Evolutionary conservation across 2,329 filamentous ascomycete species (phyloP), one percentile per base, ranked within the genome.

Genomic region (Aspergillus japonicus): DNA sequence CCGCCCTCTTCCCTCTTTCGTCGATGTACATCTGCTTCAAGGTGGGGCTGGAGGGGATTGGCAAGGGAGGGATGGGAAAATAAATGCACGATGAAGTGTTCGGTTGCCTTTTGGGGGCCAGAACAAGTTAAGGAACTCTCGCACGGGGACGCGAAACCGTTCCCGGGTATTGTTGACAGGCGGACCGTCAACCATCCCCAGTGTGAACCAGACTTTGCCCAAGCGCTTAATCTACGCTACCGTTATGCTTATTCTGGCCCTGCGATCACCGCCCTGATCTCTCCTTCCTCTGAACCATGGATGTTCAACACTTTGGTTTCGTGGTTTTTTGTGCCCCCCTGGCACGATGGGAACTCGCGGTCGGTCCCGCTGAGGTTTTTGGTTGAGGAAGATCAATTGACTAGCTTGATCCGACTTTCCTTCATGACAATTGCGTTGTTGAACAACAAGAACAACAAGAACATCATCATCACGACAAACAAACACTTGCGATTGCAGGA

Each of bases 191-290:
- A 58, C 35, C 50, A 63, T 68, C 39, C 63, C 66, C 64, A 66
- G 64, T 49, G 39, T 58, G 66, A 65, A 68, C 66, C 66, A 65
- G 53, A 68, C 59, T 64, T 66, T 66, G 44, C 47, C 44, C 47
- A 35, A 44, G 57, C 65, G 64, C 63, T 64, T 66, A 63, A 59
- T 58, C 61, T 62, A 62, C 65, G 64, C 64, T 67, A 64, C 61
- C 52, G 60, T 68, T 69, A 69, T 67, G 64, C 64, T 69, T 69
- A 68, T 69, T 64, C 62, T 48, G 50, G 52, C 29, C 59, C 60
- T 66, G 58, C 54, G 55, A 26, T 19, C 24, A 19, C 23, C 47
- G 35, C 51, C 33, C 33, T 44, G 14, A 44, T 39, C 16, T 26
- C 23, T n/a, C 35, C 14, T 12, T n/a, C 33, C 24, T 53, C 51